phyloP scores from a whole-genome alignment of 169 alveolate genomes.

The Plasmodium reichenowi region DNA sequence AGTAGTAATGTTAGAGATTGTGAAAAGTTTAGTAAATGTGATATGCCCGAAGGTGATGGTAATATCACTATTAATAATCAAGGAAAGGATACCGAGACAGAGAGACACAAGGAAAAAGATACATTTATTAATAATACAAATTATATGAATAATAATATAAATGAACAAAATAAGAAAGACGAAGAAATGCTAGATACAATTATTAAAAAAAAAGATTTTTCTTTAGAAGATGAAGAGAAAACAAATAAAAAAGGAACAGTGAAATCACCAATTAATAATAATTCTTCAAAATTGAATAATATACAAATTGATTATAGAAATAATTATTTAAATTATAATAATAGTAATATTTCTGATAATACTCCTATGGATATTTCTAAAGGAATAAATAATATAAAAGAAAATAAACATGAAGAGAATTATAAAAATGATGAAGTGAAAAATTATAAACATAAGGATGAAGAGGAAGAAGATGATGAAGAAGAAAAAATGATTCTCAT shows the following conservation, averaged over 20 bases:
- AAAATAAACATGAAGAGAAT: background rate
- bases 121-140: background rate
- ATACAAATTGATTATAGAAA: conserved; percentile 58
- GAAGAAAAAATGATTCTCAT: conserved; percentile 62
- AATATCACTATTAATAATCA: too few relatives aligned
- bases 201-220: background rate
- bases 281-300: background rate
- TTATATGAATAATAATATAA: background rate
- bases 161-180: background rate
- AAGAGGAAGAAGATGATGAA: conserved; percentile 42
- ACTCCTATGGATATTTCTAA: background rate
- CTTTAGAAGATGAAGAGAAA: background rate
- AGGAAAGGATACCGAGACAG: background rate
- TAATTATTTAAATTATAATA: conserved; percentile 33
- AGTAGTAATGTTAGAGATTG: background rate
- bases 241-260: background rate
- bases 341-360: background rate
- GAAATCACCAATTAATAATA: background rate
- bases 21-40: background rate
- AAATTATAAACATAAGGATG: too few relatives aligned
- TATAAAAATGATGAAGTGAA: background rate
- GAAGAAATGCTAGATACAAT: background rate
- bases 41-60: too few relatives aligned
- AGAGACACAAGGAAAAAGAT: background rate
- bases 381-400: background rate